These are phyloP conservation scores for Coemansia sp. DNA, from an alignment of 192 early-diverging fungal species.

Conservation along the genomic window DNA sequence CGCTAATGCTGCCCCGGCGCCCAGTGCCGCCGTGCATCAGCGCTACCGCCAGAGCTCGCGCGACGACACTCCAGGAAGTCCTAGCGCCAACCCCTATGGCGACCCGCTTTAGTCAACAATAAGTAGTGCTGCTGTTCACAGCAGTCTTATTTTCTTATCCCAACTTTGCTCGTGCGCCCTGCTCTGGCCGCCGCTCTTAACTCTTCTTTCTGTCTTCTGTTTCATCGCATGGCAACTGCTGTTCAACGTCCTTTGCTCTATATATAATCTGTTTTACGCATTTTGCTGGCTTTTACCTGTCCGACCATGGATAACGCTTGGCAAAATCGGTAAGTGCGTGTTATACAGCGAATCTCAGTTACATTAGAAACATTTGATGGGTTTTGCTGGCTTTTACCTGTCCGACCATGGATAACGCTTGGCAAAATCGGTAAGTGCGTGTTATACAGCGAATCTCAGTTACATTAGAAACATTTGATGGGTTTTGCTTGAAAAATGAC, in stretches of 20 bases:
- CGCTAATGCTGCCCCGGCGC: conserved; percentile 16
- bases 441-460: too few species aligned
- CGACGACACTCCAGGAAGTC: conserved; percentile 29
- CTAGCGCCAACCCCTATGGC: conserved; percentile 29
- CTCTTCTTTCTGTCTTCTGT: neutral
- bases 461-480: neutral
- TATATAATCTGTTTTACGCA: neutral
- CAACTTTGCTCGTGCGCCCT: neutral
- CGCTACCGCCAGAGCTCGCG: conserved; percentile 44
- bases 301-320: neutral
- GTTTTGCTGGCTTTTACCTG: neutral
- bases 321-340: too few species aligned
- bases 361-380: neutral
- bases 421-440: too few species aligned
- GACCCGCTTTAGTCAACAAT: conserved; percentile 22
- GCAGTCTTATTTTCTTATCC: conserved; percentile 1
- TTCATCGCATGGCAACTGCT: neutral
- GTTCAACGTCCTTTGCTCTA: neutral
- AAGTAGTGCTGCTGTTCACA: neutral
- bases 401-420: neutral
- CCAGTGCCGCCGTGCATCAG: conserved; percentile 23
- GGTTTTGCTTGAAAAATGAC: neutral
- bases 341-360: too few species aligned
- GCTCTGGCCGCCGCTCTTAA: neutral
- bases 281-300: neutral